Evolutionary conservation across 1,284 basidiomycete species (phyloP).

Genomic region (Sphagnurus paluster): DNA sequence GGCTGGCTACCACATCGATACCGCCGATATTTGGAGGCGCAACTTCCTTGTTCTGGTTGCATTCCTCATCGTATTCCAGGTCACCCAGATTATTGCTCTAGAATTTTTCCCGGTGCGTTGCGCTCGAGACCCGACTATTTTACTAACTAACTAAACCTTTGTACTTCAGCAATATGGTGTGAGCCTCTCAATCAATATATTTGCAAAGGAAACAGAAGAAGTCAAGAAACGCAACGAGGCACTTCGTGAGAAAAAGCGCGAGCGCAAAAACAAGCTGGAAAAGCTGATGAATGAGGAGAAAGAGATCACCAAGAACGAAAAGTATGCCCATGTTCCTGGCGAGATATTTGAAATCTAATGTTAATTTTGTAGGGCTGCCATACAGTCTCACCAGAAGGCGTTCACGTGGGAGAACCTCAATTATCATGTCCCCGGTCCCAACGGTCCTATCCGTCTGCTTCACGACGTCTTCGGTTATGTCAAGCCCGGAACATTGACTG

Average conservation of each 20-base stretch:
- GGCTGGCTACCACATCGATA: slow-evolving; percentile 51
- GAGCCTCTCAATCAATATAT: slow-evolving; percentile 56
- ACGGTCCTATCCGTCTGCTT: slow-evolving; percentile 69
- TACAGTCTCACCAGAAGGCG: slow-evolving; percentile 41
- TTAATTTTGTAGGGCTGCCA: slow-evolving; percentile 2
- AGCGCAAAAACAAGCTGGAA: slow-evolving; percentile 31
- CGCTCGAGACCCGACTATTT: neutral
- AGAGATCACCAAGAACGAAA: slow-evolving; percentile 11
- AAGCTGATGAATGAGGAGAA: slow-evolving; percentile 26
- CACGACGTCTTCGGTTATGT: slow-evolving; percentile 90
- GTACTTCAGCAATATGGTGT: slow-evolving; percentile 47
- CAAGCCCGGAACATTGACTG: slow-evolving; percentile 82
- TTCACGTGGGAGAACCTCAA: slow-evolving; percentile 75
- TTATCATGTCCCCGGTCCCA: slow-evolving; percentile 75
- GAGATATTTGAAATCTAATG: neutral
- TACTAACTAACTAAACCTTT: slow-evolving; percentile 2
- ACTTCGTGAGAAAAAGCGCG: slow-evolving; percentile 54
- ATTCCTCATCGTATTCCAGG: slow-evolving; percentile 70
- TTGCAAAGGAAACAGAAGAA: slow-evolving; percentile 71
- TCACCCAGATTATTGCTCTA: slow-evolving; percentile 59
- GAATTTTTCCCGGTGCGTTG: slow-evolving; percentile 67
- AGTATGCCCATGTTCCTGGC: neutral
- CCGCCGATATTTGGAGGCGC: slow-evolving; percentile 59
- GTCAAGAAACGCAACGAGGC: slow-evolving; percentile 64
- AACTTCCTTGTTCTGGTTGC: slow-evolving; percentile 57